Evolutionary conservation across 371 early-diverging fungal genomes (phyloP).

Genomic region (Mucor plumbeus): DNA sequence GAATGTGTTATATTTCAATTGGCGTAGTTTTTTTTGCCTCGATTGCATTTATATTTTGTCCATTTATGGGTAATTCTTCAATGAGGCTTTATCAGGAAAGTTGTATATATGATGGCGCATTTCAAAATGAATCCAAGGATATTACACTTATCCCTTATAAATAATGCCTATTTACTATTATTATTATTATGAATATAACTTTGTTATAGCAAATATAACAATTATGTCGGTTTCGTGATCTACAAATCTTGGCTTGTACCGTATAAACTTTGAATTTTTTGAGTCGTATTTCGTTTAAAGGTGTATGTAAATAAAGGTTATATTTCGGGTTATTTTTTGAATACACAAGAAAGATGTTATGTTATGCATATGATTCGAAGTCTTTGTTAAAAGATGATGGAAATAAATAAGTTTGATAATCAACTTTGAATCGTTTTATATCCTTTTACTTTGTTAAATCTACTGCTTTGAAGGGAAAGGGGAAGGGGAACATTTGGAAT

Average conservation of each 20-base stretch:
- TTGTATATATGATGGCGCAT: too few species aligned
- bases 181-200: background rate
- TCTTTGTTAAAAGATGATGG: background rate
- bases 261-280: background rate
- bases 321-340: background rate
- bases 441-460: background rate
- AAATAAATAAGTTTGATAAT: background rate
- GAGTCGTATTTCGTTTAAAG: too few species aligned
- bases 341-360: too few species aligned
- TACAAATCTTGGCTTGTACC: background rate
- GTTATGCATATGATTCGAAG: too few species aligned
- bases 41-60: background rate
- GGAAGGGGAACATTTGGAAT: too few species aligned
- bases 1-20: background rate
- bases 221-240: background rate
- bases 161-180: background rate
- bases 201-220: background rate
- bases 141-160: too few species aligned
- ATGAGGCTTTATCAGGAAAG: background rate
- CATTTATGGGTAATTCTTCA: background rate
- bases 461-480: too few species aligned
- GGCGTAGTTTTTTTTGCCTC: too few species aligned
- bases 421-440: background rate
- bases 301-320: background rate
- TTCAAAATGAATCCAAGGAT: too few species aligned